Percentiles rank a stretch among this genome's conserved stretches.
Conservation (phyloP, 176 grass and related monocot genomes). For the Avena sativa region DNA sequence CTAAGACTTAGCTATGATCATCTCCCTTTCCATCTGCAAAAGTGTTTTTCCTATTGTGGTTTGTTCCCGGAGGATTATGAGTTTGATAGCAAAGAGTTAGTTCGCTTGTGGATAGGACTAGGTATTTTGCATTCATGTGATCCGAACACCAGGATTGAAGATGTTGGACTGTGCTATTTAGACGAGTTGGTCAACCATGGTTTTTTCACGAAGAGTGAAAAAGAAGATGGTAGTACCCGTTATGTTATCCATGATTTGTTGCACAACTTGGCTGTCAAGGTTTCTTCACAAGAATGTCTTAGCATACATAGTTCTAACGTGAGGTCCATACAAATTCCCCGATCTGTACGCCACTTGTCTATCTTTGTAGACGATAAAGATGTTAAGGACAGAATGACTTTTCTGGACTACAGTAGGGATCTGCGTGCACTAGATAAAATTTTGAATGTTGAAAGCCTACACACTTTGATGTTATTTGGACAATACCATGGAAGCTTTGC, state of each 20-base stretch:
- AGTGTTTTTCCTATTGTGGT: constrained; percentile 32
- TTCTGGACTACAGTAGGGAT: not conserved
- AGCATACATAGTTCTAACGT: not conserved
- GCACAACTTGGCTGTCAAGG: constrained; percentile 19
- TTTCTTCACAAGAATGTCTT: constrained; percentile 32
- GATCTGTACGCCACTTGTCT: constrained; percentile 36
- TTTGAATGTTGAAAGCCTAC: constrained; percentile 26
- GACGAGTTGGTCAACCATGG: not conserved
- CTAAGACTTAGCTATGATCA: constrained; percentile 47
- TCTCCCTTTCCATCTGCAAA: constrained; percentile 26
- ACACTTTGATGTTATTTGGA: constrained; percentile 38
- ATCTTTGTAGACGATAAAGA: not conserved
- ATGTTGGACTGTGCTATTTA: not conserved
- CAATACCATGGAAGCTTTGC: not conserved
- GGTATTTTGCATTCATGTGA: not conserved
- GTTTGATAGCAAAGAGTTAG: not conserved
- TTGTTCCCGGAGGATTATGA: not conserved
- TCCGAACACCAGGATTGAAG: not conserved
- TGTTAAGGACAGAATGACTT: not conserved
- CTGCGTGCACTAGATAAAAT: not conserved
- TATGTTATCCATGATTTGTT: constrained; percentile 45
- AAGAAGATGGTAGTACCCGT: not conserved
- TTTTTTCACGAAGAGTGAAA: not conserved
- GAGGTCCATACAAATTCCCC: not conserved
- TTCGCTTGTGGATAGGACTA: not conserved